Evolutionary conservation across 768 basidiomycete species (phyloP).

Genomic region (Mycena venus): DNA sequence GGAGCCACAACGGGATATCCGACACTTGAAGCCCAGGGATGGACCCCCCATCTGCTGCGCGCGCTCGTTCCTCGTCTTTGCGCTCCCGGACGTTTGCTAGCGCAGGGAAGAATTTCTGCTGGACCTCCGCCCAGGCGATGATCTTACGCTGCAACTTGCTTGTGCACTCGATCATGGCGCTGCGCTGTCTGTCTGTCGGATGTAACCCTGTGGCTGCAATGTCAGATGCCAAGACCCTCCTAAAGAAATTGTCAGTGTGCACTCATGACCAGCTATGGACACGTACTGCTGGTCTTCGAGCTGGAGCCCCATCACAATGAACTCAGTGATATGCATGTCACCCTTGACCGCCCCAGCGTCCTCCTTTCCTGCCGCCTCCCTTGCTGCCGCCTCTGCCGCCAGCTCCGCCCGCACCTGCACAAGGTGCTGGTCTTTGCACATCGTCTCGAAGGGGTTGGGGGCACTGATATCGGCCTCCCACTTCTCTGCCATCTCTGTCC

Average conservation of each 20-base stretch:
- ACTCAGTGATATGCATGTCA: slow-evolving; percentile 14
- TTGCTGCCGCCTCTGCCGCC: slow-evolving; percentile 30
- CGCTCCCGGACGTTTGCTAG: not conserved
- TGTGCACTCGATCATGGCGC: slow-evolving; percentile 28
- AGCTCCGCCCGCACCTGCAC: slow-evolving; percentile 31
- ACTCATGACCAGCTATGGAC: too few species aligned
- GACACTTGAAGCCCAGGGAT: not conserved
- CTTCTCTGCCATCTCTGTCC: slow-evolving; percentile 1
- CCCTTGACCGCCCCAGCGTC: not conserved
- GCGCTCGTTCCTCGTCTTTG: not conserved
- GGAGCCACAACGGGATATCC: slow-evolving; percentile 1
- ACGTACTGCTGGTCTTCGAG: slow-evolving; percentile 31
- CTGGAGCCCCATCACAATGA: slow-evolving; percentile 23
- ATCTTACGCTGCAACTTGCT: slow-evolving; percentile 22
- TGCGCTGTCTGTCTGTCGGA: slow-evolving; percentile 17
- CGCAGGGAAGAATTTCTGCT: not conserved
- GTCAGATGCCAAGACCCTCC: too few species aligned
- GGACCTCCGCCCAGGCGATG: slow-evolving; percentile 32
- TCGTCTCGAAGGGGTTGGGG: slow-evolving; percentile 20
- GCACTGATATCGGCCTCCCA: slow-evolving; percentile 24
- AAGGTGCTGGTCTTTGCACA: slow-evolving; percentile 3
- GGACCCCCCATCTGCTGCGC: slow-evolving; percentile 13
- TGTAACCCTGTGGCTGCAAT: too few species aligned
- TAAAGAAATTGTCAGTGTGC: too few species aligned
- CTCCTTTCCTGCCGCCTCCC: not conserved